Evolutionary conservation across 805 yeast genomes (phyloP).

Genomic region (Candida railenensis): DNA sequence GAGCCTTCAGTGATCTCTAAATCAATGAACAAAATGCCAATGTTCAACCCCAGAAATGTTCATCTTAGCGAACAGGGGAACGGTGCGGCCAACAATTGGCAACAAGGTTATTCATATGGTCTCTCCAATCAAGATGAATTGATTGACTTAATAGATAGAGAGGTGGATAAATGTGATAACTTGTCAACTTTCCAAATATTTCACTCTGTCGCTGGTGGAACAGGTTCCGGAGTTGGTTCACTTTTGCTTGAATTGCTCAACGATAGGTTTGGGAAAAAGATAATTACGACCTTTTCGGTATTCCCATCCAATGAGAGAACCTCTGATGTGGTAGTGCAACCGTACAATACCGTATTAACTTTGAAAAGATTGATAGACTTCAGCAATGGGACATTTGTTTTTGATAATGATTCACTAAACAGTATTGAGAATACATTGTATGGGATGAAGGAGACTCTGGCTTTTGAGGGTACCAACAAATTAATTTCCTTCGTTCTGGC

Average conservation of each 20-base stretch:
- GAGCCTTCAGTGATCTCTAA: slow-evolving; percentile 86
- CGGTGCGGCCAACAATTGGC: slow-evolving; percentile 98
- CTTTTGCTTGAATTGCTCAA: slow-evolving; percentile 70
- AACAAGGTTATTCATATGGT: slow-evolving; percentile 82
- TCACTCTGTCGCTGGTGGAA: slow-evolving; percentile 98
- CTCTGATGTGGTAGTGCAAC: slow-evolving; percentile 97
- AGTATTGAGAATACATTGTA: slow-evolving; percentile 58
- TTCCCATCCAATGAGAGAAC: slow-evolving; percentile 77
- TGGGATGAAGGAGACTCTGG: slow-evolving; percentile 41
- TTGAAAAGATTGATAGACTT: slow-evolving; percentile 76
- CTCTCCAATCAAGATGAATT: slow-evolving; percentile 67
- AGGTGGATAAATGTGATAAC: slow-evolving; percentile 85
- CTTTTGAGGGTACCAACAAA: slow-evolving; percentile 79
- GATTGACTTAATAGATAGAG: slow-evolving; percentile 81
- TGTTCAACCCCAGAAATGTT: slow-evolving; percentile 82
- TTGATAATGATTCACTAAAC: slow-evolving; percentile 84
- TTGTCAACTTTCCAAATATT: slow-evolving; percentile 86
- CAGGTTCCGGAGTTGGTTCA: slow-evolving; percentile 96
- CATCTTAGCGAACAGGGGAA: slow-evolving; percentile 78
- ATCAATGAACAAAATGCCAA: slow-evolving; percentile 49
- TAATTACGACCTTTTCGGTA: slow-evolving; percentile 81
- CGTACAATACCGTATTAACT: slow-evolving; percentile 86
- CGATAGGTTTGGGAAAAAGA: slow-evolving; percentile 78
- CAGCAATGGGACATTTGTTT: slow-evolving; percentile 85
- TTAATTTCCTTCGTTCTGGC: slow-evolving; percentile 83